Evolutionary conservation across 1,284 basidiomycete species (phyloP).

Genomic region (Ganoderma boninense): DNA sequence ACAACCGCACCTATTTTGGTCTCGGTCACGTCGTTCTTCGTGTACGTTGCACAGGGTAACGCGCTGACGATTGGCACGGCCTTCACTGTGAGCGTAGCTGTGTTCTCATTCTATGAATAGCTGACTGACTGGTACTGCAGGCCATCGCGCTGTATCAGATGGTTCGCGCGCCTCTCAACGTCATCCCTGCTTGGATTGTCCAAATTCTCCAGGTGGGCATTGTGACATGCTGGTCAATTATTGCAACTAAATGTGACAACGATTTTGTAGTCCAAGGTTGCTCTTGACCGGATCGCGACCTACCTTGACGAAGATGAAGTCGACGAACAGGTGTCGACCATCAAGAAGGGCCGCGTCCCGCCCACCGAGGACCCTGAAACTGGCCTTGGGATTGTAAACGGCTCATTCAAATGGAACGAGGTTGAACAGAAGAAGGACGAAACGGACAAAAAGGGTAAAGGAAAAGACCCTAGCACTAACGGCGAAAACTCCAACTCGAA

Average conservation of each 20-base stretch:
- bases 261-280: constrained; percentile 63
- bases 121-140: constrained; percentile 40
- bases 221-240: constrained; percentile 7
- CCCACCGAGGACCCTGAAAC: constrained; percentile 42
- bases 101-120: constrained; percentile 15
- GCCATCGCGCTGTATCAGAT: constrained; percentile 78
- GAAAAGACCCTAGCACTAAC: constrained; percentile 31
- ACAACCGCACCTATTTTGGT: constrained; percentile 72
- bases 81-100: constrained; percentile 62
- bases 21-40: constrained; percentile 73
- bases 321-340: constrained; percentile 48
- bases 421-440: constrained; percentile 52
- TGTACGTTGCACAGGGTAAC: constrained; percentile 69
- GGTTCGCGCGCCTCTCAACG: constrained; percentile 75
- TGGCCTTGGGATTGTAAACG: constrained; percentile 70
- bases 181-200: constrained; percentile 74
- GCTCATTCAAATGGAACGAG: constrained; percentile 78
- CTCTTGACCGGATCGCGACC: constrained; percentile 81
- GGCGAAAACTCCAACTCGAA: not conserved
- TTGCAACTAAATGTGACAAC: constrained; percentile 24
- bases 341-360: constrained; percentile 43
- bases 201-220: constrained; percentile 60
- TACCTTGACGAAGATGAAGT: constrained; percentile 86
- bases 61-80: constrained; percentile 71
- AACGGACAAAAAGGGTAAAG: constrained; percentile 38